Conservation (phyloP, 768 basidiomycete genomes). For the Russula sp. region DNA sequence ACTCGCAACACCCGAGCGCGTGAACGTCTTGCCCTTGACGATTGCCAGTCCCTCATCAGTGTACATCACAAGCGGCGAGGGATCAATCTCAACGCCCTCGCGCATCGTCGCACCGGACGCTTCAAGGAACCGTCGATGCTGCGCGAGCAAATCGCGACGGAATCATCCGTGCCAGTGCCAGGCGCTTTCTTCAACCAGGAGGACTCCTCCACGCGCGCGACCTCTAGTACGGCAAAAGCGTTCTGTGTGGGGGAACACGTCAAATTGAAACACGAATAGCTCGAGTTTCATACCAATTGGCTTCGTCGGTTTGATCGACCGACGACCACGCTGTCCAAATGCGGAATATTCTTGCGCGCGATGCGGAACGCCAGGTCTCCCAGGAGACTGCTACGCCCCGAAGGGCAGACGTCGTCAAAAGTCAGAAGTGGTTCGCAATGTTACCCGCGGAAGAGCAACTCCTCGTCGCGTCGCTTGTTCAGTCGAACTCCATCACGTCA, state of each 20-base stretch:
- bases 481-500: no score
- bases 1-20: conserved; percentile 68
- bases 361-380: no score
- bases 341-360: no score
- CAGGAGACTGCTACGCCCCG: no score
- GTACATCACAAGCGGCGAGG: conserved; percentile 85
- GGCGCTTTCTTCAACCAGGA: conserved; percentile 97
- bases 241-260: conserved; percentile 94
- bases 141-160: conserved; percentile 83
- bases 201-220: conserved; percentile 85
- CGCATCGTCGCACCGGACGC: conserved; percentile 68
- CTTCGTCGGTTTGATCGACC: conserved; percentile 71
- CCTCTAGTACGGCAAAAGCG: conserved; percentile 85
- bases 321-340: no score
- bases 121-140: conserved; percentile 84
- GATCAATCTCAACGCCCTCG: conserved; percentile 81
- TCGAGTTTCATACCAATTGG: conserved; percentile 99
- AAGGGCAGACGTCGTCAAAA: no score
- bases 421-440: no score
- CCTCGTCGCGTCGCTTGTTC: no score
- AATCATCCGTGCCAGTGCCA: conserved; percentile 85
- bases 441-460: no score
- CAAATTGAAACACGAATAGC: conserved; percentile 97
- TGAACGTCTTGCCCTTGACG: conserved; percentile 74
- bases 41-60: conserved; percentile 86